Conservation (phyloP, 2,329 filamentous ascomycete genomes). For the Beauveria rudraprayagi region DNA sequence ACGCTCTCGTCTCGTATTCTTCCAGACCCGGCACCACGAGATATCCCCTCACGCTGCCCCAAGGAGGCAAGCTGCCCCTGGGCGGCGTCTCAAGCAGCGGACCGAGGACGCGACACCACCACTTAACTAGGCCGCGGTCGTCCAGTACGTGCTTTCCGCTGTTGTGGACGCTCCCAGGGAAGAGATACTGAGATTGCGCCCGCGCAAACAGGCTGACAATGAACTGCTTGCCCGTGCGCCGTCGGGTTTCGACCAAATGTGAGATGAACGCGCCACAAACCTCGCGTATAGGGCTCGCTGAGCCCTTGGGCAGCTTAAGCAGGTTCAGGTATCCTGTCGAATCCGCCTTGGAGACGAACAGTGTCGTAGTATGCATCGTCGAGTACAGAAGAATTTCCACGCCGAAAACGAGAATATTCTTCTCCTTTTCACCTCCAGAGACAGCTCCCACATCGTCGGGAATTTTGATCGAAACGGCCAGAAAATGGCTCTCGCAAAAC, state of each 20-base stretch:
- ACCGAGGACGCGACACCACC: constrained; percentile 90
- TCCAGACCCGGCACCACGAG: constrained; percentile 84
- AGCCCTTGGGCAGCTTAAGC: constrained; percentile 53
- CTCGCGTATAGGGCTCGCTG: constrained; percentile 64
- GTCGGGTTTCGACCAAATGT: constrained; percentile 61
- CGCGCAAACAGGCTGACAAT: constrained; percentile 87
- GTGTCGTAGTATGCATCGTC: constrained; percentile 69
- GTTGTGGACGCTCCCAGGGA: constrained; percentile 85
- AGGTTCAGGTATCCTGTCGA: constrained; percentile 80
- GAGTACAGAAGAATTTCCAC: constrained; percentile 85
- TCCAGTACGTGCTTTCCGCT: constrained; percentile 81
- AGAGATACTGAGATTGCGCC: constrained; percentile 88
- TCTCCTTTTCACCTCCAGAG: constrained; percentile 15
- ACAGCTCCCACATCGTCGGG: background rate
- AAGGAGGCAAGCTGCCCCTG: constrained; percentile 21
- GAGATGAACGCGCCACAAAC: constrained; percentile 68
- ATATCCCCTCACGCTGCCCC: constrained; percentile 60
- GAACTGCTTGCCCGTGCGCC: constrained; percentile 56
- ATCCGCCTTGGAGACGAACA: constrained; percentile 96
- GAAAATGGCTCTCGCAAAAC: constrained; percentile 77
- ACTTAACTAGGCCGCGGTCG: constrained; percentile 81
- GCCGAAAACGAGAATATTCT: constrained; percentile 65
- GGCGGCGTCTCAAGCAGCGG: constrained; percentile 54
- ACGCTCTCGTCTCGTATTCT: constrained; percentile 67
- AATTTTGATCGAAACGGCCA: constrained; percentile 42